Conservation (phyloP, 202 grass and related monocot genomes). For the Tripidium arundinaceum region DNA sequence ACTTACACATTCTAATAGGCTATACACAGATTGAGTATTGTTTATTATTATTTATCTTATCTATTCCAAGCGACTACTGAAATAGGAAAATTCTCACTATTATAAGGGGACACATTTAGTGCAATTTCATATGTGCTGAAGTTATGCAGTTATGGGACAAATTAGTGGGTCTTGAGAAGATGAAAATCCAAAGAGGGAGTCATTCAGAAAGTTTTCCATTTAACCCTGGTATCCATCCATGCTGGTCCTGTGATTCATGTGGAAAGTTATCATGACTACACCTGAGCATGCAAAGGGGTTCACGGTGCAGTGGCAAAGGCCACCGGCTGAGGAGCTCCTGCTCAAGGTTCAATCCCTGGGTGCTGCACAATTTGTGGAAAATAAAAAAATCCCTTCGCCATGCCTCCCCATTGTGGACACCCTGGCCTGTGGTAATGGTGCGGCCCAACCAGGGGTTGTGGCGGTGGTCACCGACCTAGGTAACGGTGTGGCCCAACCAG, state of each 20-base stretch:
- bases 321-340: no score
- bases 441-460: no score
- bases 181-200: background rate
- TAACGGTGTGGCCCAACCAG: no score
- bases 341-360: no score
- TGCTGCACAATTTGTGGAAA: no score
- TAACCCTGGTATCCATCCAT: background rate
- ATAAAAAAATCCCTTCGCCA: no score
- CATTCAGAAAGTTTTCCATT: conserved; percentile 4
- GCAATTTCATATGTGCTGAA: background rate
- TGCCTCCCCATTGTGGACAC: no score
- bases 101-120: background rate
- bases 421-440: no score
- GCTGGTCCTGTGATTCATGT: background rate
- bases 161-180: conserved; percentile 1
- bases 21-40: background rate
- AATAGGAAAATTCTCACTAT: background rate
- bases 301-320: no score
- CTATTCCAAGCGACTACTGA: background rate
- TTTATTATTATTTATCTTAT: background rate
- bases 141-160: background rate
- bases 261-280: background rate
- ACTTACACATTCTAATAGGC: background rate
- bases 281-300: no score
- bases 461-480: no score